A percentile compares a stretch with the other conserved stretches of the same genome.
These are phyloP conservation scores for Sporobolomyces roseus DNA, from an alignment of 768 basidiomycete genomes.

Conservation along the genomic window DNA sequence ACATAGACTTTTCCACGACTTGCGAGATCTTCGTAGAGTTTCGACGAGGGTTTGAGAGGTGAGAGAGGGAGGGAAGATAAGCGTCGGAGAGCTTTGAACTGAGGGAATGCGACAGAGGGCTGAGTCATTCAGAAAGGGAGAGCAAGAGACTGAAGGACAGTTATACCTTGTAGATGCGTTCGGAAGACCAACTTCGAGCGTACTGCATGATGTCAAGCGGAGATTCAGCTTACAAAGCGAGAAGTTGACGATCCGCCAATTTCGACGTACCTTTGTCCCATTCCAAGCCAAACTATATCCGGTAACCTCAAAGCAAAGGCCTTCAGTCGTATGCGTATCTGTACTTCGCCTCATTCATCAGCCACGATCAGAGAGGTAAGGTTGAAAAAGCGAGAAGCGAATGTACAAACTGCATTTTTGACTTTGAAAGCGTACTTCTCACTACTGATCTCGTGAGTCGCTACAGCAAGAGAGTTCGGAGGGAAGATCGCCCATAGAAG, in stretches of 20 bases:
- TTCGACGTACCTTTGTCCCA: conserved; percentile 2
- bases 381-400: no score
- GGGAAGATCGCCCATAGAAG: conserved; percentile 59
- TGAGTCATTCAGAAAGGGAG: no score
- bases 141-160: no score
- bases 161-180: no score
- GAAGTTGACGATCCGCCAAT: conserved; percentile 48
- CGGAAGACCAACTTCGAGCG: no score
- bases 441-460: conserved; percentile 57
- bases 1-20: conserved; percentile 60
- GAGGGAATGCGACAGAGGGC: not conserved
- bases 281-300: conserved; percentile 16
- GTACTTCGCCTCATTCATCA: no score
- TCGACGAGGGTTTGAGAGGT: conserved; percentile 57
- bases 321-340: no score
- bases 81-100: conserved; percentile 29
- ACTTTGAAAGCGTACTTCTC: conserved; percentile 19
- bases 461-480: conserved; percentile 57
- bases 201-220: not conserved
- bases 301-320: not conserved
- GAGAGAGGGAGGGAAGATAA: conserved; percentile 57
- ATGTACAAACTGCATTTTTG: not conserved
- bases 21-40: conserved; percentile 52
- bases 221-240: not conserved
- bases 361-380: not conserved